Evolutionary conservation across 129 eudicot species (phyloP).

Genomic region (Flaveria ramosissima): DNA sequence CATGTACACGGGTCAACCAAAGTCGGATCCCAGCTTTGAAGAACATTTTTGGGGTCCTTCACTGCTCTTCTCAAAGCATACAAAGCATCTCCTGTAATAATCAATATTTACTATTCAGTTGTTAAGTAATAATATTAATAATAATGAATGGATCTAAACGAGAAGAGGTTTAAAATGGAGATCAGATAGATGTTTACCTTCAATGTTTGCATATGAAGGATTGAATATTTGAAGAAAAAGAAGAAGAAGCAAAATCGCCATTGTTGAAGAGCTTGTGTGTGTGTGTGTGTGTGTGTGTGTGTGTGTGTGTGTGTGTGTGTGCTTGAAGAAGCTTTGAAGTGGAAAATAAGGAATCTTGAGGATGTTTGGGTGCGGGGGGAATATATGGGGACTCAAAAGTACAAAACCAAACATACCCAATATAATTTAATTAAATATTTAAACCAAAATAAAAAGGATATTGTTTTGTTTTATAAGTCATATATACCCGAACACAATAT

Average conservation of each 20-base stretch:
- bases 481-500: neutral
- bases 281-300: neutral
- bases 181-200: slow-evolving; percentile 32
- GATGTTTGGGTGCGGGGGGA: slow-evolving; percentile 37
- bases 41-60: slow-evolving; percentile 42
- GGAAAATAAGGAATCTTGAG: slow-evolving; percentile 26
- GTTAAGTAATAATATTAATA: neutral
- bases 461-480: neutral
- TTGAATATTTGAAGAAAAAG: slow-evolving; percentile 16
- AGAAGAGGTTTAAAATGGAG: neutral
- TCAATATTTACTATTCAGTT: neutral
- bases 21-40: slow-evolving; percentile 68
- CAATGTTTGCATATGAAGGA: slow-evolving; percentile 38
- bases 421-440: neutral
- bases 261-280: neutral
- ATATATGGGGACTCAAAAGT: slow-evolving; percentile 40
- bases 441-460: neutral
- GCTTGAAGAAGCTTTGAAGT: neutral
- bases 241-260: slow-evolving; percentile 31
- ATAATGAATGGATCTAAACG: neutral
- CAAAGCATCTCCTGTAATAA: slow-evolving; percentile 55
- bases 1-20: slow-evolving; percentile 69
- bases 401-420: slow-evolving; percentile 5
- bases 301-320: slow-evolving; percentile 1
- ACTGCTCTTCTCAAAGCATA: slow-evolving; percentile 48